Percentiles rank a stretch among this genome's conserved stretches.
These are phyloP conservation scores for Mycena leptocephala DNA, from an alignment of 768 basidiomycete genomes.

Conservation along the genomic window DNA sequence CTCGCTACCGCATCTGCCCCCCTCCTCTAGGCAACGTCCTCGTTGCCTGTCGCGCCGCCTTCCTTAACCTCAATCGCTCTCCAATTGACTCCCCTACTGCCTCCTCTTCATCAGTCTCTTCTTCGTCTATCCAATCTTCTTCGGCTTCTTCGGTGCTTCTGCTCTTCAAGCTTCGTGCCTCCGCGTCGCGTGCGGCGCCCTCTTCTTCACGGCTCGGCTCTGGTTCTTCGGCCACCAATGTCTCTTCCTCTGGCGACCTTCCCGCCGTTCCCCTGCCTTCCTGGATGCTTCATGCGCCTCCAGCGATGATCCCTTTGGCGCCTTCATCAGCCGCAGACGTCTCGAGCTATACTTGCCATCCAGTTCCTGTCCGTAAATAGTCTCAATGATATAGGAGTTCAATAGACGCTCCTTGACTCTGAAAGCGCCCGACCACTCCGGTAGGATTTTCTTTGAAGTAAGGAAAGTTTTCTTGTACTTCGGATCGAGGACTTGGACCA, in stretches of 20 bases:
- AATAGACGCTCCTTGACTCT: too few species aligned
- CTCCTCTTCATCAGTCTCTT: background rate
- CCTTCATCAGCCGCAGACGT: background rate
- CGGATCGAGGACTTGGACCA: too few species aligned
- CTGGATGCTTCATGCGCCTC: background rate
- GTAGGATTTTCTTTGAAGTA: too few species aligned
- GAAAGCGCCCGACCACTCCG: too few species aligned
- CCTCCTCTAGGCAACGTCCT: too few species aligned
- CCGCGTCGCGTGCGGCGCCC: conserved; percentile 41
- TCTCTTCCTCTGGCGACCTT: background rate
- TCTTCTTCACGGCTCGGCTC: conserved; percentile 16
- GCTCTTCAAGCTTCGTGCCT: background rate
- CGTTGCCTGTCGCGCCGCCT: background rate
- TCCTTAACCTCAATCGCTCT: background rate
- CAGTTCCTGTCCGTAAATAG: conserved; percentile 11
- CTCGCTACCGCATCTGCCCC: too few species aligned
- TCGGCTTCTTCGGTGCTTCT: background rate
- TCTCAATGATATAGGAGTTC: conserved; percentile 11
- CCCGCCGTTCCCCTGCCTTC: background rate
- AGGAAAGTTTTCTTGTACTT: too few species aligned
- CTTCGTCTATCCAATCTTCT: background rate
- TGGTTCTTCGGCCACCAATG: background rate
- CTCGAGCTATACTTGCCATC: conserved; percentile 1
- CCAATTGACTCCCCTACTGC: background rate
- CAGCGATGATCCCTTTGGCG: too few species aligned